These are phyloP conservation scores for Aureobasidium sp. DNA, from an alignment of 2,329 filamentous ascomycete species.

Conservation along the genomic window DNA sequence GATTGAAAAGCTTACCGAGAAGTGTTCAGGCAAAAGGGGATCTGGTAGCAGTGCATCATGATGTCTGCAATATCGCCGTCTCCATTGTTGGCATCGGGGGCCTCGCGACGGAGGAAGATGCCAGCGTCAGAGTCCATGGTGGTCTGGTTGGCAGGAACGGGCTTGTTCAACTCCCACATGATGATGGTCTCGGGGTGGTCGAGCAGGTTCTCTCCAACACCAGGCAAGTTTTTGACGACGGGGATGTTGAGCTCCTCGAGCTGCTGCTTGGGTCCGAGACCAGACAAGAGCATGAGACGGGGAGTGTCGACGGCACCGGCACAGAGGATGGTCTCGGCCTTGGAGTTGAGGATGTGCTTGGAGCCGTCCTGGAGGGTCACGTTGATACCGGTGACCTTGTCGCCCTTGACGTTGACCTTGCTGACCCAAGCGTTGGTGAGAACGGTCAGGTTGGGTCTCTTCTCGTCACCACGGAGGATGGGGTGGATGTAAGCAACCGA, in stretches of 20 bases:
- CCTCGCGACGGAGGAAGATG: slow-evolving; percentile 76
- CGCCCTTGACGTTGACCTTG: slow-evolving; percentile 63
- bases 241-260: slow-evolving; percentile 40
- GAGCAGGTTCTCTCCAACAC: slow-evolving; percentile 56
- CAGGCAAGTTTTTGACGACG: slow-evolving; percentile 52
- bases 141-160: slow-evolving; percentile 69
- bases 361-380: slow-evolving; percentile 55
- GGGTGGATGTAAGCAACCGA: slow-evolving; percentile 91
- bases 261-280: slow-evolving; percentile 42
- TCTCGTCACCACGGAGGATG: slow-evolving; percentile 74
- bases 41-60: slow-evolving; percentile 98
- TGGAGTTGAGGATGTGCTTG: slow-evolving; percentile 50
- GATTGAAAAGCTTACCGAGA: slow-evolving; percentile 31
- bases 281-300: slow-evolving; percentile 50
- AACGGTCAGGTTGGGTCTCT: slow-evolving; percentile 73
- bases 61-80: slow-evolving; percentile 74
- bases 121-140: slow-evolving; percentile 88
- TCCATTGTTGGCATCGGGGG: slow-evolving; percentile 56
- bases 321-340: slow-evolving; percentile 69
- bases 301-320: slow-evolving; percentile 78
- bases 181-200: slow-evolving; percentile 61
- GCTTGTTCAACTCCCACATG: slow-evolving; percentile 71
- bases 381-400: slow-evolving; percentile 65
- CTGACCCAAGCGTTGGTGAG: slow-evolving; percentile 84
- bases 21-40: slow-evolving; percentile 85